Percentiles rank a stretch among this genome's conserved stretches.
phyloP scores from a whole-genome alignment of 202 grass and related monocot species.

The Digitaria exilis region DNA sequence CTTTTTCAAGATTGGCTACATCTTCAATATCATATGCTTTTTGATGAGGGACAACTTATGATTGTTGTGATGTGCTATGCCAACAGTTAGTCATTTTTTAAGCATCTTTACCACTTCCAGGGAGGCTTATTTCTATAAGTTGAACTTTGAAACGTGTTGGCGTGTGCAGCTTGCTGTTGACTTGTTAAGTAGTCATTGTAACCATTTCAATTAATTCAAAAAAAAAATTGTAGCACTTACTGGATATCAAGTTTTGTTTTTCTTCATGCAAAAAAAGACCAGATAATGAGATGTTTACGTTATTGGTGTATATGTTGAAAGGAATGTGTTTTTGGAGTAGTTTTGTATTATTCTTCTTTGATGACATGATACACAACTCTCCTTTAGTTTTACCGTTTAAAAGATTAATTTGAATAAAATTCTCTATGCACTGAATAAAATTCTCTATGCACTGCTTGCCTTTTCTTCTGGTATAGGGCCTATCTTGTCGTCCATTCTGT shows the following conservation, averaged over 20 bases:
- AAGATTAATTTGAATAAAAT: neutral
- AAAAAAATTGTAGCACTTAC: neutral
- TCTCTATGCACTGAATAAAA: neutral
- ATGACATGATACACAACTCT: neutral
- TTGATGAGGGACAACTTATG: neutral
- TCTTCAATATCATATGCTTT: neutral
- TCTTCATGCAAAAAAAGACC: neutral
- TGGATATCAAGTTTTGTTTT: neutral
- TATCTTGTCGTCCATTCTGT: neutral
- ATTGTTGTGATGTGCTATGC: neutral
- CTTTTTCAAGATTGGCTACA: neutral
- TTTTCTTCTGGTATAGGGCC: neutral
- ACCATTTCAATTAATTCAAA: neutral
- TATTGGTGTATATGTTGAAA: neutral
- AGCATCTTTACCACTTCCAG: neutral
- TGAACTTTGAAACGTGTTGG: neutral
- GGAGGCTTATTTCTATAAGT: neutral
- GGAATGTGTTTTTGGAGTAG: neutral
- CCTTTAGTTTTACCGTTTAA: constrained; percentile 16
- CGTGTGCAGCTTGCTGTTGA: neutral
- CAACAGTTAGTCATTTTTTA: neutral
- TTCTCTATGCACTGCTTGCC: neutral
- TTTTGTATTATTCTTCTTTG: neutral
- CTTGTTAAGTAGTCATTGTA: neutral
- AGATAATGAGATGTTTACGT: neutral